Evolutionary conservation across 768 basidiomycete genomes (phyloP).

Genomic region (Cystofilobasidium ferigula): DNA sequence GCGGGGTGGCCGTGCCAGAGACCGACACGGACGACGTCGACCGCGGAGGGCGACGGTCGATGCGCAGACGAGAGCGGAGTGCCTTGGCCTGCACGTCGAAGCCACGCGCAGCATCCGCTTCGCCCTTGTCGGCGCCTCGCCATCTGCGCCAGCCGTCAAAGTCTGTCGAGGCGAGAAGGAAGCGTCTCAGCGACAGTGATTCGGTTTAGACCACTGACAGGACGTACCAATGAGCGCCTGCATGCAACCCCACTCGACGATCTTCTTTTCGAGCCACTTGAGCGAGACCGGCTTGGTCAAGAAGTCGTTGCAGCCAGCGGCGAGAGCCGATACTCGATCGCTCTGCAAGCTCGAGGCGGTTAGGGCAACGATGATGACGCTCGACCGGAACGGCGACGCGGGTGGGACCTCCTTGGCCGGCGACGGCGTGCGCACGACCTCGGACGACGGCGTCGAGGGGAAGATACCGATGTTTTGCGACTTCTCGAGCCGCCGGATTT

Average conservation of each 20-base stretch:
- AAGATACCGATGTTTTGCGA: slow-evolving; percentile 54
- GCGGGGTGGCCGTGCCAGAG: slow-evolving; percentile 6
- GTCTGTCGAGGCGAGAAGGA: slow-evolving; percentile 36
- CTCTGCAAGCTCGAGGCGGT: slow-evolving; percentile 91
- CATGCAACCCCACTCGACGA: slow-evolving; percentile 98
- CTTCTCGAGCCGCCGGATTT: slow-evolving; percentile 78
- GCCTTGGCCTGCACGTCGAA: slow-evolving; percentile 17
- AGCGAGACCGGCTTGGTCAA: slow-evolving; percentile 92
- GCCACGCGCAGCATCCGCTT: slow-evolving; percentile 3
- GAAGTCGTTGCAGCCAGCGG: slow-evolving; percentile 98
- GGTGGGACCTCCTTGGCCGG: slow-evolving; percentile 29
- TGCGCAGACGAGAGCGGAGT: slow-evolving; percentile 19
- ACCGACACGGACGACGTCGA: neutral
- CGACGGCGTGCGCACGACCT: slow-evolving; percentile 35
- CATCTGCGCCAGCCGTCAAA: slow-evolving; percentile 40
- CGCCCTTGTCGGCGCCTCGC: slow-evolving; percentile 37
- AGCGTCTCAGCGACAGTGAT: neutral
- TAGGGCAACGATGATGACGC: slow-evolving; percentile 97
- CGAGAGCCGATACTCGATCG: slow-evolving; percentile 92
- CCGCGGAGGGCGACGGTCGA: slow-evolving; percentile 9
- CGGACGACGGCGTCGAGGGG: slow-evolving; percentile 56
- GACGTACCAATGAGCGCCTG: slow-evolving; percentile 29
- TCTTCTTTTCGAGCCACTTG: slow-evolving; percentile 92
- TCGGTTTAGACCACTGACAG: neutral
- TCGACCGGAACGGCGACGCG: slow-evolving; percentile 60